Conservation (phyloP, 1,284 basidiomycete genomes). For the Trametes versicolor region DNA sequence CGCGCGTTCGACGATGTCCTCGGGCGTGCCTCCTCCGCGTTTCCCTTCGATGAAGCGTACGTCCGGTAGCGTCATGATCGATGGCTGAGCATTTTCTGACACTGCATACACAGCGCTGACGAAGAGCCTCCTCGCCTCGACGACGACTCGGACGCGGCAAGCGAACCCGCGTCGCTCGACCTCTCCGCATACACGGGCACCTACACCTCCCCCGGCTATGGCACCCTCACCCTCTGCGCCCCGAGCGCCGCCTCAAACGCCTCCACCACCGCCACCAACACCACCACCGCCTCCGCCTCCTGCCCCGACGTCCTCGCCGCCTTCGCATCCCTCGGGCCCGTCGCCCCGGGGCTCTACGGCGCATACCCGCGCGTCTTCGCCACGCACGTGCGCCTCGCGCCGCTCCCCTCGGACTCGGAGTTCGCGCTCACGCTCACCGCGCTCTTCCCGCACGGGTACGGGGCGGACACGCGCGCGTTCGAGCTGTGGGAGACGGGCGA, state of each 20-base stretch:
- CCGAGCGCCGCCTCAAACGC: constrained; percentile 16
- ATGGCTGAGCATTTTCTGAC: background rate
- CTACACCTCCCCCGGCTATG: constrained; percentile 48
- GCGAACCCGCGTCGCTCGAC: constrained; percentile 10
- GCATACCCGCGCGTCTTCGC: constrained; percentile 34
- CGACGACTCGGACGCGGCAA: constrained; percentile 3
- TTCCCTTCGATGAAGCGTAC: background rate
- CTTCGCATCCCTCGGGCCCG: constrained; percentile 34
- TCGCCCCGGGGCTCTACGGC: background rate
- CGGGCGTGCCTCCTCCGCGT: background rate
- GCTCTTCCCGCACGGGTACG: constrained; percentile 43
- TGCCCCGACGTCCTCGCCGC: constrained; percentile 38
- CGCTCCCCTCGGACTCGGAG: constrained; percentile 4
- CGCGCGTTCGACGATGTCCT: constrained; percentile 16
- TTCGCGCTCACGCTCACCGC: constrained; percentile 34
- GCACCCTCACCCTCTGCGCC: constrained; percentile 47
- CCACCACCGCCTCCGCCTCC: constrained; percentile 36
- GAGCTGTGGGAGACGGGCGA: constrained; percentile 32
- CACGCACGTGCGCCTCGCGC: constrained; percentile 39
- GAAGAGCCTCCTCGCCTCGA: constrained; percentile 27
- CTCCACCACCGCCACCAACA: no score
- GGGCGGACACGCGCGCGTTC: constrained; percentile 40
- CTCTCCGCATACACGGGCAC: constrained; percentile 41
- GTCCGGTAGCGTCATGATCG: background rate
- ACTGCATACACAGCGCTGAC: background rate